Evolutionary conservation across 2,329 filamentous ascomycete genomes (phyloP).

Genomic region (Lizonia empirigonia): DNA sequence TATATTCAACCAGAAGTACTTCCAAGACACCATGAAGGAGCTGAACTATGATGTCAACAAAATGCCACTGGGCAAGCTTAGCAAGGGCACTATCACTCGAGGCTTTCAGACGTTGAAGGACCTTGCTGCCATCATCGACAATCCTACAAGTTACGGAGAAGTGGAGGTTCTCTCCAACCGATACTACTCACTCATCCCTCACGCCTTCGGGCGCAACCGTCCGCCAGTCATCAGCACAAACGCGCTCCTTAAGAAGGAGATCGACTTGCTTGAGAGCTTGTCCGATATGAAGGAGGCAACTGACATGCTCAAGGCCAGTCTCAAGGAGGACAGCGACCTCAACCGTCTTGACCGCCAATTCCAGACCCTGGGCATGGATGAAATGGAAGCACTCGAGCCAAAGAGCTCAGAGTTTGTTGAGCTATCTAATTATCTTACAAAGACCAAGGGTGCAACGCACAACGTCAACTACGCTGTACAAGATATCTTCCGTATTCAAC

Average conservation of each 20-base stretch:
- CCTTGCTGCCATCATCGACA: slow-evolving; percentile 69
- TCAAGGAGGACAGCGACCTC: slow-evolving; percentile 56
- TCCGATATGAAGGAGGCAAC: slow-evolving; percentile 84
- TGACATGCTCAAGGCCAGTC: slow-evolving; percentile 73
- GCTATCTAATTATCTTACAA: slow-evolving; percentile 69
- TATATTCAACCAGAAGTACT: slow-evolving; percentile 81
- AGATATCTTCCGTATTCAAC: slow-evolving; percentile 83
- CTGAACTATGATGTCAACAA: slow-evolving; percentile 77
- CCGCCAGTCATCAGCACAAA: slow-evolving; percentile 70
- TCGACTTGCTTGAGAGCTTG: slow-evolving; percentile 79
- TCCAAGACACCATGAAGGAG: slow-evolving; percentile 67
- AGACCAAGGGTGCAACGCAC: slow-evolving; percentile 72
- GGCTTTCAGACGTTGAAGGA: slow-evolving; percentile 81
- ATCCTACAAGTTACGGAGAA: slow-evolving; percentile 57
- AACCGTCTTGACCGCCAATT: slow-evolving; percentile 76
- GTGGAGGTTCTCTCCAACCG: slow-evolving; percentile 72
- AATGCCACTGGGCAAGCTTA: slow-evolving; percentile 81
- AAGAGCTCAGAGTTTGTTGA: slow-evolving; percentile 67
- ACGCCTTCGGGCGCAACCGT: slow-evolving; percentile 74
- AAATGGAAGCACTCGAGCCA: slow-evolving; percentile 73
- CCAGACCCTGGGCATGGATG: slow-evolving; percentile 70
- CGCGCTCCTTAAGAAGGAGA: slow-evolving; percentile 70
- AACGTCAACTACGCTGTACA: slow-evolving; percentile 64
- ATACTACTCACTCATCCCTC: slow-evolving; percentile 83
- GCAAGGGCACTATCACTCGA: slow-evolving; percentile 74